phyloP scores from a whole-genome alignment of 805 yeast species.

The Starmerella kuoi region DNA sequence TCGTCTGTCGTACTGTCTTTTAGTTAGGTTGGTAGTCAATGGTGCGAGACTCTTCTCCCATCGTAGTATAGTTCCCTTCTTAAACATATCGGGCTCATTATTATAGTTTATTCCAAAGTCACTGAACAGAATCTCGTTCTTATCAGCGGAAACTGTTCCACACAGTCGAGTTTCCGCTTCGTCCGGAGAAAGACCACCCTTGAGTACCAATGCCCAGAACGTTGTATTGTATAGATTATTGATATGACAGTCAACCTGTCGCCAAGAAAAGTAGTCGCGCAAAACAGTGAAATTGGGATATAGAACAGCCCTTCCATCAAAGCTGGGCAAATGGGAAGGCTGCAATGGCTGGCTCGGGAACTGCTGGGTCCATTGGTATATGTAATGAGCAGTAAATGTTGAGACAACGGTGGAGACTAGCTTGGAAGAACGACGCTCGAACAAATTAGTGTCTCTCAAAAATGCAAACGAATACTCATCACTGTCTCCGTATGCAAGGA shows the following conservation, averaged over 20 bases:
- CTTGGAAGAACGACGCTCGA: constrained; percentile 75
- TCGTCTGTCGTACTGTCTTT: constrained; percentile 40
- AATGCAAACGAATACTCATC: constrained; percentile 86
- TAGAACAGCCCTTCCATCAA: constrained; percentile 80
- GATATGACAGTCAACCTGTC: constrained; percentile 91
- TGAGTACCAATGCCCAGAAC: constrained; percentile 72
- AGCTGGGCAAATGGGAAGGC: constrained; percentile 56
- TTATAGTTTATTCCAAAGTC: constrained; percentile 81
- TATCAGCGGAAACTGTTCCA: constrained; percentile 74
- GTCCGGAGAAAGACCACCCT: constrained; percentile 56
- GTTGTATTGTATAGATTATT: constrained; percentile 87
- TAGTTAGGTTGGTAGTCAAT: constrained; percentile 20
- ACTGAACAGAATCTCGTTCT: constrained; percentile 72
- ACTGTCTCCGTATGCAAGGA: constrained; percentile 84
- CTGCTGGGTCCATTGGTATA: constrained; percentile 48
- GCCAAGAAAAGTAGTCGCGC: constrained; percentile 82
- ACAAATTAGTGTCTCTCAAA: constrained; percentile 48
- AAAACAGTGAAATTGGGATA: constrained; percentile 56
- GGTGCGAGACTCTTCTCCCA: constrained; percentile 34
- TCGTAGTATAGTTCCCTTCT: constrained; percentile 62
- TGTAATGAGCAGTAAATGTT: constrained; percentile 66
- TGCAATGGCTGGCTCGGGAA: constrained; percentile 43
- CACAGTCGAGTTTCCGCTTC: constrained; percentile 65
- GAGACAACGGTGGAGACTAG: constrained; percentile 72
- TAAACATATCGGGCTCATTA: constrained; percentile 75